Base-by-base conservation (phyloP, 306 rosid genomes). In the Abrus precatorius region DNA sequence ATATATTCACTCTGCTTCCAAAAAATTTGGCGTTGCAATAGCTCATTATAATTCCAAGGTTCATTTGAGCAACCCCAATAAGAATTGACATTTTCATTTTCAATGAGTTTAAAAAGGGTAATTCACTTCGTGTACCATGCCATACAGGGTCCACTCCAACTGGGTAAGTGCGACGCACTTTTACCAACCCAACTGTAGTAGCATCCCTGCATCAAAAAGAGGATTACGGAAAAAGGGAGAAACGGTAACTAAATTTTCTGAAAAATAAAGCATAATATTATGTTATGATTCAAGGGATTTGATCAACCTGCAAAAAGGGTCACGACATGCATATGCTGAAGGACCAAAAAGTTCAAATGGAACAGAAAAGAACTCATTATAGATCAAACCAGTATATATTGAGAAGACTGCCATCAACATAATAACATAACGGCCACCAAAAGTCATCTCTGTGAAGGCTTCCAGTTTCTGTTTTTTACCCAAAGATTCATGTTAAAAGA, bases 61-160 rank as follows among this genome's bases (percentile, higher is more conserved):
- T 92, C 99, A 95, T 95, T 79, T 95, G 99, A 56, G 94, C 92
- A 64, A 95, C 98, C 53, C 99, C 99, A 63, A 95, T 36, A 83
- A 95, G 94, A 88, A 95, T 95, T 63, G 99, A 95, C 99, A 95
- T 88, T 79, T 95, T 95, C 99, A 95, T 95, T 85, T 95, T 95
- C 94, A 95, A 79, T 7, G 99, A 95, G 92, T 95, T 95, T 3
- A 95, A 91, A 81, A 95, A 95, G 67, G 99, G 99, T 53, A 95
- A 89, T 90, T 95, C 99, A 82, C 92, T 93, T 71, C 99, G 93
- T 72, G 89, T 4, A 29, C 99, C 99, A 77, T 95, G 98, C 98
- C 99, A 95, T 56, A 85, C 97, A 78, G 99, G 99, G 81, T 96
- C 99, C 83, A 96, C 89, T 50, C 99, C 99, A 80, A 96, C 93